Evolutionary conservation across 768 basidiomycete species (phyloP).

Genomic region (Trichaptum fuscoviolaceum): DNA sequence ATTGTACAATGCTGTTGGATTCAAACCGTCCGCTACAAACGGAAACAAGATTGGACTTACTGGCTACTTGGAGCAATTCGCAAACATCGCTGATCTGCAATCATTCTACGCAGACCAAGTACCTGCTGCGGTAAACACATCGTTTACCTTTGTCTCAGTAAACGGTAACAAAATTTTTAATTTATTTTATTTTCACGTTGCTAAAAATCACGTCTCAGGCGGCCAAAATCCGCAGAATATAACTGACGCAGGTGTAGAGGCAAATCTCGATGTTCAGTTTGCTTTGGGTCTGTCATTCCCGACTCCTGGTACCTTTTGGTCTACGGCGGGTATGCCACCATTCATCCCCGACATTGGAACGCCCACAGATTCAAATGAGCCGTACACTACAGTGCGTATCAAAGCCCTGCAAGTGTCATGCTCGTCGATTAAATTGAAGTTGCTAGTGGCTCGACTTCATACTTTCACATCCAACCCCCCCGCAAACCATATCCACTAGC

Average conservation of each 20-base stretch:
- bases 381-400: constrained; percentile 25
- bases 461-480: constrained; percentile 38
- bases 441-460: constrained; percentile 59
- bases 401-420: background rate
- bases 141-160: constrained; percentile 49
- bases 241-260: constrained; percentile 54
- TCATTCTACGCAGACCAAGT: constrained; percentile 25
- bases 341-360: constrained; percentile 44
- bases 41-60: constrained; percentile 51
- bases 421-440: no score
- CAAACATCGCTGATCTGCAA: constrained; percentile 46
- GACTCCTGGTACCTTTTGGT: constrained; percentile 52
- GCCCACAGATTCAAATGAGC: constrained; percentile 42
- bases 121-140: constrained; percentile 31
- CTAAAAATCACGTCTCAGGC: constrained; percentile 29
- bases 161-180: constrained; percentile 34
- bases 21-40: constrained; percentile 35
- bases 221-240: constrained; percentile 55
- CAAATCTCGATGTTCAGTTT: constrained; percentile 64
- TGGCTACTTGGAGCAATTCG: constrained; percentile 48
- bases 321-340: constrained; percentile 58
- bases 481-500: constrained; percentile 64
- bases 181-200: background rate
- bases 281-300: constrained; percentile 62
- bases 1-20: constrained; percentile 49